Evolutionary conservation across 2,329 filamentous ascomycete species (phyloP), one percentile per base, ranked within the genome.

Genomic region (Lasiodiplodia hormozganensis): DNA sequence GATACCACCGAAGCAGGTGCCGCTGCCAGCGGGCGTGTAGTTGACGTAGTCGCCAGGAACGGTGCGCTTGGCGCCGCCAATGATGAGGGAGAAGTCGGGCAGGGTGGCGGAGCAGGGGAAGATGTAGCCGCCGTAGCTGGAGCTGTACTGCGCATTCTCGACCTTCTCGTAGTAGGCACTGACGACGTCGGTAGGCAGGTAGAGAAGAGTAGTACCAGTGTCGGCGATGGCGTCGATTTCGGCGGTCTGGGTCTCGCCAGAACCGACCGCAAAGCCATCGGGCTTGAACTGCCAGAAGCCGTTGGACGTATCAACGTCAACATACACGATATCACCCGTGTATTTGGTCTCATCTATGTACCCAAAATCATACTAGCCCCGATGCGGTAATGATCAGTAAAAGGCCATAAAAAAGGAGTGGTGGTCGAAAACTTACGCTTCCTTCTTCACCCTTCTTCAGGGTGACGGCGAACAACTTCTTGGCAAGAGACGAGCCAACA

Each of bases 1-100:
- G 71, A 96, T 86, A 60, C 92, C 93, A 68, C 92, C 92, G 77
- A 88, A 94, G 84, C 93, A 96, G 68, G 74, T 79, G 52, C 73
- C 73, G 70, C 76, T 76, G 25, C 78, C 78, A 58, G 82, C 70
- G 6, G 84, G 81, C 0, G 84, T 78, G 73, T 84, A 87, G 77
- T 88, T 88, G 80, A 89, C 83, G 76, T 85, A 82, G 57, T 78
- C 77, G 43, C 86, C 87, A 2, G 87, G 84, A n/a, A 88, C 79
- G 28, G 82, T 81, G 72, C 85, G 85, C 36, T 80, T 78, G 69
- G 83, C 82, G 70, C 81, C 81, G 57, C 80, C 82, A 65, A 89
- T 85, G 62, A 77, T 77, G 72, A 88, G 78, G 43, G 80, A 81
- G 77, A 88, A 87, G 75, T 83, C 78, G n/a, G 87, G 87, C 23